Base-by-base conservation (phyloP, 2,329 filamentous ascomycete species). In the Pseudophaeomoniella oleicola region DNA sequence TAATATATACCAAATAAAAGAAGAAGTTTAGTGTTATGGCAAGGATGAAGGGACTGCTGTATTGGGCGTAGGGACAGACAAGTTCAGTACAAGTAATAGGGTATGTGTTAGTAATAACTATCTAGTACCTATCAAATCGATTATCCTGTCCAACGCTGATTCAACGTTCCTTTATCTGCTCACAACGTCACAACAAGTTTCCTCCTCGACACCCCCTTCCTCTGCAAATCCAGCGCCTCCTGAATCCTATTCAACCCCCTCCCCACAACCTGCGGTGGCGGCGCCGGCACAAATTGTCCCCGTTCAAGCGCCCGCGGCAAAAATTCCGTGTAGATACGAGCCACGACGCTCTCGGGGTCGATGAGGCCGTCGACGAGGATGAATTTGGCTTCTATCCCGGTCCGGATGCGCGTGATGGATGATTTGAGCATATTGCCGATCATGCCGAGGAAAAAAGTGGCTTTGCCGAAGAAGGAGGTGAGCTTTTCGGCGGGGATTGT, bases 181-280 rank as follows among this genome's bases (percentile, higher is more conserved):
- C 18, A 37, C 16, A 46, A 37, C 9, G 27, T 37, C 12, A 63
- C 53, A 12, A 66, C 60, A 16, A 64, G 16, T 44, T 66, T 67
- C 44, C 53, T 53, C 2, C 56, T 63, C 5, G 58, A 62, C 2
- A 65, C 57, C 2, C 62, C 60, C 34, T 55, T 51, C 30, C 41
- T 51, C 3, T 57, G 42, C 1, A 53, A 17, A 44, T 64, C 55
- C 18, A 66, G 38, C 1, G 52, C 64, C 4, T 51, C 54, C 37
- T 68, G 60, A 2, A 66, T 48, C 27, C 48, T 54, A 33, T 59
- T 59, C 13, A 68, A 41, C 6, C 64, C 64, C 3, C 58, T 50
- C 3, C 61, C 59, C 1, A 60, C 52, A 29, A 66, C 44, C 16
- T 51, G 31, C 1, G 62, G 53, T 29, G 57, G 49, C 1, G 64